phyloP scores from a whole-genome alignment of 1,284 basidiomycete species.

The Rhodotorula glutinis region DNA sequence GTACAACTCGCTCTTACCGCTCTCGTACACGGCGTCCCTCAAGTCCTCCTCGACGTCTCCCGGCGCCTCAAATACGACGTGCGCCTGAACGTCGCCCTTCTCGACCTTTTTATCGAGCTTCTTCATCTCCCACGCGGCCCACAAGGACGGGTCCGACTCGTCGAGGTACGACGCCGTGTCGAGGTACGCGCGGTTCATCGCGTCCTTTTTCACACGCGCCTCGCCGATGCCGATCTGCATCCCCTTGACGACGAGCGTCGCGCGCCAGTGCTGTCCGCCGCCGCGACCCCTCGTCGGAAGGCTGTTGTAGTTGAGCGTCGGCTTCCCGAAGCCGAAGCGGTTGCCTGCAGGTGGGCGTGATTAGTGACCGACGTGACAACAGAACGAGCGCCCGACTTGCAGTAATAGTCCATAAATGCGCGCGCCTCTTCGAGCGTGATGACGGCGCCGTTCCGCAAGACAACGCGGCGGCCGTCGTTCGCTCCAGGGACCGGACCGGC shows the following conservation, averaged over 20 bases:
- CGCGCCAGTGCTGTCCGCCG: constrained; percentile 62
- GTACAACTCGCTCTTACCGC: constrained; percentile 59
- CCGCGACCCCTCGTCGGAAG: constrained; percentile 30
- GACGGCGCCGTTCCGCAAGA: constrained; percentile 64
- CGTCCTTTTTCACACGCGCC: constrained; percentile 69
- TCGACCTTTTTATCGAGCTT: constrained; percentile 44
- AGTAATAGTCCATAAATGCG: constrained; percentile 94
- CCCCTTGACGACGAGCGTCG: constrained; percentile 74
- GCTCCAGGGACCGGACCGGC: neutral
- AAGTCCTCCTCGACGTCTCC: constrained; percentile 70
- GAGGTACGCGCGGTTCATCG: constrained; percentile 72
- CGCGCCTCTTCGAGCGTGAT: constrained; percentile 74
- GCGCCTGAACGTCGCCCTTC: constrained; percentile 57
- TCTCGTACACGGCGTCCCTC: constrained; percentile 66
- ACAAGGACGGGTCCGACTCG: constrained; percentile 72
- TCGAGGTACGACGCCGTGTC: constrained; percentile 86
- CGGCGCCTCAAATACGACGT: constrained; percentile 31
- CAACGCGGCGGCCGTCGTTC: constrained; percentile 26
- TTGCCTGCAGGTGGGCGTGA: neutral
- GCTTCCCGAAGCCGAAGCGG: constrained; percentile 5
- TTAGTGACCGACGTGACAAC: neutral
- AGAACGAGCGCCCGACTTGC: constrained; percentile 48
- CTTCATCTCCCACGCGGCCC: constrained; percentile 62
- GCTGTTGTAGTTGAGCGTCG: constrained; percentile 61
- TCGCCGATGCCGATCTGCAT: constrained; percentile 74